Base-by-base conservation (phyloP, 192 early-diverging fungal genomes). In the Linnemannia schmuckeri region DNA sequence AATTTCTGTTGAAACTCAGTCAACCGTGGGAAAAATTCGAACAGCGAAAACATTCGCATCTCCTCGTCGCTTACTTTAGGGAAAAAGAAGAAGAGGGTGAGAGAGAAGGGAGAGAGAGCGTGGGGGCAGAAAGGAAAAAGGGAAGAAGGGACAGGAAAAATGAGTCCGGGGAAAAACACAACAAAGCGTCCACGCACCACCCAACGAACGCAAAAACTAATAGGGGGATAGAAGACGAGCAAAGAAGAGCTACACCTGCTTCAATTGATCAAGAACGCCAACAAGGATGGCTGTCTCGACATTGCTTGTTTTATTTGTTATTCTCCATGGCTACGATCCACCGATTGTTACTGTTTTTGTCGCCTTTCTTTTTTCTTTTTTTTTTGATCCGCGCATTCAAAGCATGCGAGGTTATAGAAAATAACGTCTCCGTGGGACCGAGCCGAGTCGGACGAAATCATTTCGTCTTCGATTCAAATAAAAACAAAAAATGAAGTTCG, bases 381-480 rank as follows among this genome's bases (percentile, higher is more conserved):
- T 44, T 44, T 44, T 10, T 15, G 49, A 52, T 52, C 49, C 49
- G 17, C 17, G 4, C 0, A 5, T 22, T 52, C 17, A 18, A 52
- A 52, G 49, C 18, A 4, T 22, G 4, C 49, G 17, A 52, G 18
- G 6, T 0, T 0, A 18, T 52, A 52, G 49, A 52, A 52, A 52
- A 20, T 52, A 20, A 22, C 20, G 5, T 4, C 49, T 18, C 49
- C 61, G 61, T 30, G 61, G 61, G 30, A 66, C 61, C 61, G 61
- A 66, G 61, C 61, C 61, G 61, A 66, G 61, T 66, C 61, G 61
- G 61, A 66, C 30, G 61, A 66, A 66, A 66, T 15, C 4, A 27
- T 33, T 33, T 66, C 27, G 57, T 13, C 47, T 49, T 6, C 42
- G 42, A 4, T 17, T 49, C 49, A 52, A 52, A 52, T 52, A 52